A percentile compares a stretch with the other conserved stretches of the same genome.
phyloP scores from a whole-genome alignment of 352 stramenopile species.

The Phytopythium helicoides region DNA sequence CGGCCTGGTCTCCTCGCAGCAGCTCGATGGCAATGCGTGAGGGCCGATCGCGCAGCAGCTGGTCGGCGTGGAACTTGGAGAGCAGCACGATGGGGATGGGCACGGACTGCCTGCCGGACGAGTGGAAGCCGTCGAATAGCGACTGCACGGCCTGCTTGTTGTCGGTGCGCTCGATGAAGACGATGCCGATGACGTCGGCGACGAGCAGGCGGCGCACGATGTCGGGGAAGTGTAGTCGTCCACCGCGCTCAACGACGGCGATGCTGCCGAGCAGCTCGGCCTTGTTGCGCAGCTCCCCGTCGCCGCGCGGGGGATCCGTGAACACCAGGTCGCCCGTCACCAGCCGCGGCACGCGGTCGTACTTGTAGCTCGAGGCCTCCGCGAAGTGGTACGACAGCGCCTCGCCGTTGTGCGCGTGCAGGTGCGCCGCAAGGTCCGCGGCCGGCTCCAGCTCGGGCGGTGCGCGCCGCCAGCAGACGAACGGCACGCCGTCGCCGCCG shows the following conservation, averaged over 20 bases:
- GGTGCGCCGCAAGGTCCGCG: conserved; percentile 18
- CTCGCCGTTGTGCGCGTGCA: conserved; percentile 30
- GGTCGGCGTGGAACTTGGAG: conserved; percentile 75
- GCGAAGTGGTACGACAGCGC: conserved; percentile 65
- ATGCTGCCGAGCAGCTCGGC: conserved; percentile 58
- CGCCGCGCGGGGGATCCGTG: conserved; percentile 61
- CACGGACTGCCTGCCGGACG: conserved; percentile 69
- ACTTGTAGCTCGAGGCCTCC: conserved; percentile 80
- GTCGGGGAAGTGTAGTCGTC: conserved; percentile 80
- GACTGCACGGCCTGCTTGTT: conserved; percentile 60
- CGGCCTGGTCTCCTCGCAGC: conserved; percentile 65
- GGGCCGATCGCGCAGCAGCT: conserved; percentile 55
- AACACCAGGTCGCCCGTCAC: conserved; percentile 55
- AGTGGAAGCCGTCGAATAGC: conserved; percentile 87
- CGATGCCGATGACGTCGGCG: conserved; percentile 58
- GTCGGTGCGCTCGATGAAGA: conserved; percentile 72
- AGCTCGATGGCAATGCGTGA: conserved; percentile 62
- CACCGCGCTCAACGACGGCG: conserved; percentile 73
- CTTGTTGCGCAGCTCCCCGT: conserved; percentile 66
- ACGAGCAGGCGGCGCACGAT: conserved; percentile 73
- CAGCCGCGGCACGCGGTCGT: conserved; percentile 55
- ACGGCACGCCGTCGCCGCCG: conserved; percentile 54
- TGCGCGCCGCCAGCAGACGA: conserved; percentile 56
- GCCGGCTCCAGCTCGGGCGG: conserved; percentile 10
- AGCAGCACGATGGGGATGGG: conserved; percentile 78